Evolutionary conservation across 148 eudicot genomes (phyloP).

Genomic region (Chenopodium quinoa): DNA sequence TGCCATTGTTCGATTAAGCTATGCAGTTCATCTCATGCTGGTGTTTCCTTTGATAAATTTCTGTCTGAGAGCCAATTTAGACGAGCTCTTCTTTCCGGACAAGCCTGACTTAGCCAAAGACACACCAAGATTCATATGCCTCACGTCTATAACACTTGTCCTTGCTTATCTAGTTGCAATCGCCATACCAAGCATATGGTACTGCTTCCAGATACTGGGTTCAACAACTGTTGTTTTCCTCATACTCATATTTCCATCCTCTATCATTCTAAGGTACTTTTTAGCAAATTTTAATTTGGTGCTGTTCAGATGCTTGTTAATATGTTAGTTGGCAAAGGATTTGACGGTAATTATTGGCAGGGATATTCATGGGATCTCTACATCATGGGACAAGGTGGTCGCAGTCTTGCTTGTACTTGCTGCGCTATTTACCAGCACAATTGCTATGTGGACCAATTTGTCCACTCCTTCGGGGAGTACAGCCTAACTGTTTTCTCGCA

Average conservation of each 20-base stretch:
- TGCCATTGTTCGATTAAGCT: constrained; percentile 64
- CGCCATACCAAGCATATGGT: constrained; percentile 85
- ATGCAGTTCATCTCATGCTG: constrained; percentile 80
- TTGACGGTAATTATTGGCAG: constrained; percentile 30
- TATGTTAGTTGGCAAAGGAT: neutral
- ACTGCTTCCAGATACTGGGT: constrained; percentile 87
- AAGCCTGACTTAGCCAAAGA: constrained; percentile 47
- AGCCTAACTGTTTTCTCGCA: constrained; percentile 2
- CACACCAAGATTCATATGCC: constrained; percentile 51
- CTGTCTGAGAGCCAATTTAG: constrained; percentile 67
- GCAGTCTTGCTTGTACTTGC: constrained; percentile 48
- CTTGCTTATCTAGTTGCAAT: constrained; percentile 61
- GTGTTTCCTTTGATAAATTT: constrained; percentile 85
- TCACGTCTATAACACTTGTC: constrained; percentile 51
- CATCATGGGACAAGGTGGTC: constrained; percentile 42
- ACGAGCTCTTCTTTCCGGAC: constrained; percentile 61
- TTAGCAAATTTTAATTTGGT: neutral
- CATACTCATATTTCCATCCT: constrained; percentile 76
- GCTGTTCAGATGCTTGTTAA: neutral
- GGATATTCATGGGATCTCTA: constrained; percentile 66
- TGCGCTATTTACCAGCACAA: constrained; percentile 54
- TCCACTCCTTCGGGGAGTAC: constrained; percentile 25
- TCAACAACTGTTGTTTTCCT: constrained; percentile 81
- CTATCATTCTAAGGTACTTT: constrained; percentile 71
- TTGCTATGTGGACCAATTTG: constrained; percentile 54